phyloP scores from a whole-genome alignment of 495 filamentous ascomycete genomes.

The Talaromyces trachyspermus region DNA sequence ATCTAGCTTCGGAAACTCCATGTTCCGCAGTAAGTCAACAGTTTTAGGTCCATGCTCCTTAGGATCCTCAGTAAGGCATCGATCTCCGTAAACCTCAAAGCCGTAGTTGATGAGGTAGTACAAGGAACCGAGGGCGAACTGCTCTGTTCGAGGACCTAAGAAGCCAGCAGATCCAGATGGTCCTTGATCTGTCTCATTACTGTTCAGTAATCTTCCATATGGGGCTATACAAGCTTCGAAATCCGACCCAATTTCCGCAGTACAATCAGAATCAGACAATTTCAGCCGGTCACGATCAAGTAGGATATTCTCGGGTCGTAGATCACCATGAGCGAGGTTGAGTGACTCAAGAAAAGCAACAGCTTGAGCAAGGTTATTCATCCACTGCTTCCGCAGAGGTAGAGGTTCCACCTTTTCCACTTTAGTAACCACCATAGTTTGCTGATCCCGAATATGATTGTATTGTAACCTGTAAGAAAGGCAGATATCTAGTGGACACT shows the following conservation, averaged over 20 bases:
- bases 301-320: slow-evolving; percentile 26
- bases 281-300: slow-evolving; percentile 24
- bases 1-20: slow-evolving; percentile 28
- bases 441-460: slow-evolving; percentile 17
- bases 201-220: slow-evolving; percentile 22
- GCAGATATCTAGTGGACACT: slow-evolving; percentile 12
- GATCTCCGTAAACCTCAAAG: slow-evolving; percentile 29
- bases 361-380: slow-evolving; percentile 32
- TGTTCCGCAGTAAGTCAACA: slow-evolving; percentile 10
- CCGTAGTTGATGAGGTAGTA: slow-evolving; percentile 33
- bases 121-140: slow-evolving; percentile 31
- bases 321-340: slow-evolving; percentile 28
- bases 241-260: slow-evolving; percentile 20
- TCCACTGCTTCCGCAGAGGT: slow-evolving; percentile 26
- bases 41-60: slow-evolving; percentile 27
- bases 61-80: slow-evolving; percentile 24
- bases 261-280: slow-evolving; percentile 25
- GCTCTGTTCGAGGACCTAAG: slow-evolving; percentile 28
- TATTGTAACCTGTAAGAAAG: slow-evolving; percentile 20
- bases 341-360: slow-evolving; percentile 33
- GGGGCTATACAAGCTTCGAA: slow-evolving; percentile 21
- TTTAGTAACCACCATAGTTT: slow-evolving; percentile 20
- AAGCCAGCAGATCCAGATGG: slow-evolving; percentile 19
- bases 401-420: slow-evolving; percentile 27
- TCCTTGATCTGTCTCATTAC: slow-evolving; percentile 18